Evolutionary conservation across 1,284 basidiomycete genomes (phyloP).

Genomic region (Xerocomus alliaceus): DNA sequence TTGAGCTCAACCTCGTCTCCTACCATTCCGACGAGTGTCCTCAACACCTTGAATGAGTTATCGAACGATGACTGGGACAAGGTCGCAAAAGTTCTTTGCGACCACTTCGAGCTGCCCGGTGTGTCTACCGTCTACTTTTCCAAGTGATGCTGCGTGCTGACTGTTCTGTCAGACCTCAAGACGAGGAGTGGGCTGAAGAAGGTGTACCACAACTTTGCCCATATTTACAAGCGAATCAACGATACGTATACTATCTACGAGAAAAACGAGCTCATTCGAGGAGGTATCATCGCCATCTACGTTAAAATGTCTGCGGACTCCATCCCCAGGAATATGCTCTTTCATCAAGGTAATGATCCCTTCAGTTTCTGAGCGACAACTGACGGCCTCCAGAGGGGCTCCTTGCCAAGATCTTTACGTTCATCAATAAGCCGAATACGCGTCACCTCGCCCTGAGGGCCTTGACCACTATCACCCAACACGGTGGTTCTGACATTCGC

Average conservation of each 20-base stretch:
- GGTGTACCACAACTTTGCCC: conserved; percentile 59
- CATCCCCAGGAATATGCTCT: conserved; percentile 60
- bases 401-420: conserved; percentile 56
- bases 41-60: conserved; percentile 26
- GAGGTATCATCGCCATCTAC: conserved; percentile 64
- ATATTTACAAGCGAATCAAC: conserved; percentile 55
- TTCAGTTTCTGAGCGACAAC: not conserved
- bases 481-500: conserved; percentile 57
- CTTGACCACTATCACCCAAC: conserved; percentile 62
- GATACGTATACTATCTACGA: conserved; percentile 45
- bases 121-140: conserved; percentile 15
- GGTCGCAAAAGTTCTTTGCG: conserved; percentile 54
- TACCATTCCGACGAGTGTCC: not conserved
- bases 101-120: conserved; percentile 59
- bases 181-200: conserved; percentile 64
- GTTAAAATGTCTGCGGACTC: conserved; percentile 66
- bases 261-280: conserved; percentile 49
- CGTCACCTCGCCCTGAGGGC: conserved; percentile 59
- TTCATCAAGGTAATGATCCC: conserved; percentile 51
- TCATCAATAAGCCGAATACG: conserved; percentile 53
- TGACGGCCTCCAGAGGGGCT: conserved; percentile 47
- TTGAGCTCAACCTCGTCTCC: not conserved
- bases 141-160: not conserved
- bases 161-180: conserved; percentile 51
- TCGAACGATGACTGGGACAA: conserved; percentile 50